phyloP scores from a whole-genome alignment of 495 filamentous ascomycete species.

The Neurospora sp. region DNA sequence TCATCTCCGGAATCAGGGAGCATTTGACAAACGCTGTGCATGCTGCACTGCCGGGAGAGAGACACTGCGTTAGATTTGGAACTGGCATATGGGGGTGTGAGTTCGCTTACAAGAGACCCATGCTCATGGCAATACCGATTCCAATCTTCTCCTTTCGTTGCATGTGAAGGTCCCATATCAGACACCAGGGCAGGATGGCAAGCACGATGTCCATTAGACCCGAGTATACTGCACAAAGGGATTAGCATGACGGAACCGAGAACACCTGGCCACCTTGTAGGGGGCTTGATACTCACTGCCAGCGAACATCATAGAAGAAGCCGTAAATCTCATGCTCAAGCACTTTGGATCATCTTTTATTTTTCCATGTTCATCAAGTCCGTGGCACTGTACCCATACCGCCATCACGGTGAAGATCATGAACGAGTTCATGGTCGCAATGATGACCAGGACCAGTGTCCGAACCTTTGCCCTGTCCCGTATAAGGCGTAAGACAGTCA shows the following conservation, averaged over 20 bases:
- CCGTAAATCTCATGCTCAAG: neutral
- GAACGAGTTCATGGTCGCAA: slow-evolving; percentile 19
- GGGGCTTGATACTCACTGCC: slow-evolving; percentile 6
- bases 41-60: slow-evolving; percentile 13
- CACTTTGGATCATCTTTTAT: neutral
- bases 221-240: slow-evolving; percentile 17
- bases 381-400: slow-evolving; percentile 17
- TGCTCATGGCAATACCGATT: slow-evolving; percentile 29
- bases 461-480: slow-evolving; percentile 5
- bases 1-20: slow-evolving; percentile 13
- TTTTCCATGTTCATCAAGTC: neutral
- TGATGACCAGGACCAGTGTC: slow-evolving; percentile 16
- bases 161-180: slow-evolving; percentile 26
- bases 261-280: neutral
- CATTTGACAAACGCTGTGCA: slow-evolving; percentile 21
- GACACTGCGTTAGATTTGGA: neutral
- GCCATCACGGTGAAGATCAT: slow-evolving; percentile 13
- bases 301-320: slow-evolving; percentile 15
- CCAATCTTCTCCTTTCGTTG: slow-evolving; percentile 28
- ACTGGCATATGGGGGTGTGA: neutral
- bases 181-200: slow-evolving; percentile 24
- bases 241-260: neutral
- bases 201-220: slow-evolving; percentile 28
- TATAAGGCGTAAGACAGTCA: slow-evolving; percentile 24
- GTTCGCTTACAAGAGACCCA: slow-evolving; percentile 29